Evolutionary conservation across 2,329 filamentous ascomycete species (phyloP).

Genomic region (Rhynchosporium agropyri): DNA sequence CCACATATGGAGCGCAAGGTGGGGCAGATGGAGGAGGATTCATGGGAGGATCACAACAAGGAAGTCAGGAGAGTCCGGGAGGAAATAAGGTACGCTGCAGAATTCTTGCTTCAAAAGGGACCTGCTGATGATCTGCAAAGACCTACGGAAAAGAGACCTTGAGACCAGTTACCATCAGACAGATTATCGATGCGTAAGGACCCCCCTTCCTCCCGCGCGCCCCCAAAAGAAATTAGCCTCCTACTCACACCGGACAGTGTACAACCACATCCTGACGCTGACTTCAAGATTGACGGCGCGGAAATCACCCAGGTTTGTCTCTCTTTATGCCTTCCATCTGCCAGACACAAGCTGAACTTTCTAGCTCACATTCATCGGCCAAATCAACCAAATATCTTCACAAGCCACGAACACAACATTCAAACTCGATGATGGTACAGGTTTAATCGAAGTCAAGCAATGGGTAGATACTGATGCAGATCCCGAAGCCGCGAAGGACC

Average conservation of each 20-base stretch:
- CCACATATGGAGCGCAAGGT: constrained; percentile 52
- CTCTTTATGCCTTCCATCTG: neutral
- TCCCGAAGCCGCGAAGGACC: constrained; percentile 49
- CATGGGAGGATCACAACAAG: constrained; percentile 62
- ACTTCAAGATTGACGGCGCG: constrained; percentile 81
- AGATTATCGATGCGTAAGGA: constrained; percentile 72
- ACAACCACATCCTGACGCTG: constrained; percentile 71
- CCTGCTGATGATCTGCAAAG: constrained; percentile 13
- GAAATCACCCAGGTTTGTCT: constrained; percentile 61
- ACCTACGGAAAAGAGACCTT: constrained; percentile 78
- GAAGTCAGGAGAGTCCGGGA: constrained; percentile 54
- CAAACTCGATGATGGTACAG: constrained; percentile 93
- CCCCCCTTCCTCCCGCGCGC: neutral
- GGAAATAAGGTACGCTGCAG: constrained; percentile 48
- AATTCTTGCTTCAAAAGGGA: neutral
- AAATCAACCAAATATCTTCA: constrained; percentile 83
- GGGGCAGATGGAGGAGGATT: constrained; percentile 66
- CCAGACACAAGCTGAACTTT: constrained; percentile 16
- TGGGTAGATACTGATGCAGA: constrained; percentile 62
- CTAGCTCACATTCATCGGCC: constrained; percentile 83
- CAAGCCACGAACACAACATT: constrained; percentile 92
- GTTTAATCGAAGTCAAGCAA: constrained; percentile 85
- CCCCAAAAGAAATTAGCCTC: neutral
- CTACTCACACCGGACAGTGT: constrained; percentile 44
- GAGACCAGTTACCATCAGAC: constrained; percentile 93